These are phyloP conservation scores for Galerina sulciceps DNA, from an alignment of 768 basidiomycete species.

Conservation along the genomic window DNA sequence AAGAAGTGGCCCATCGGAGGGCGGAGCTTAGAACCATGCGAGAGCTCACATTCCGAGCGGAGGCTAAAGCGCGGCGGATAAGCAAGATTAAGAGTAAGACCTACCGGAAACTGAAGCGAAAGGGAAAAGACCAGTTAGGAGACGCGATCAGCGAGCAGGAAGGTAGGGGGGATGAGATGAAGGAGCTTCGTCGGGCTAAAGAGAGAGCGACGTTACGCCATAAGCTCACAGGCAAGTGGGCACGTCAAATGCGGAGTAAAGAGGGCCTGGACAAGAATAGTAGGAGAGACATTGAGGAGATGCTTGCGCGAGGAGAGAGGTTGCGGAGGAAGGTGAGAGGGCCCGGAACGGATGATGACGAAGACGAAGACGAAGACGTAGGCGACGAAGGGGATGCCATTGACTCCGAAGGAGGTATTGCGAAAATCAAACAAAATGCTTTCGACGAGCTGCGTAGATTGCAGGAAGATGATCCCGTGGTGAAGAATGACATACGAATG, in stretches of 20 bases:
- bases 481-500: slow-evolving; percentile 37
- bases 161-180: slow-evolving; percentile 45
- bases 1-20: slow-evolving; percentile 84
- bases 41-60: slow-evolving; percentile 92
- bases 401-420: slow-evolving; percentile 46
- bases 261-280: slow-evolving; percentile 60
- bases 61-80: slow-evolving; percentile 85
- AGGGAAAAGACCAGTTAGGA: slow-evolving; percentile 67
- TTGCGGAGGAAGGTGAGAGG: slow-evolving; percentile 79
- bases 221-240: slow-evolving; percentile 89
- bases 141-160: slow-evolving; percentile 58
- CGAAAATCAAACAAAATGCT: slow-evolving; percentile 64
- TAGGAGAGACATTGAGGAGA: slow-evolving; percentile 75
- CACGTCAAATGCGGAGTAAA: slow-evolving; percentile 69
- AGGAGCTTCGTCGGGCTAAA: slow-evolving; percentile 79
- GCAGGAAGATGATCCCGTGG: slow-evolving; percentile 32
- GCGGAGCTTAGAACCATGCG: slow-evolving; percentile 86
- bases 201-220: slow-evolving; percentile 91
- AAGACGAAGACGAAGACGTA: slow-evolving; percentile 48
- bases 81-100: slow-evolving; percentile 97
- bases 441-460: slow-evolving; percentile 77
- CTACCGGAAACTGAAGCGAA: slow-evolving; percentile 84
- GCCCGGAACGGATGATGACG: slow-evolving; percentile 57
- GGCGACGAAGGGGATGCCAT: slow-evolving; percentile 48
- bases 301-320: slow-evolving; percentile 83